Evolutionary conservation across 78 protist species (phyloP), one percentile per base, ranked within the genome.

Genomic region (Tieghemostelium lacteum): DNA sequence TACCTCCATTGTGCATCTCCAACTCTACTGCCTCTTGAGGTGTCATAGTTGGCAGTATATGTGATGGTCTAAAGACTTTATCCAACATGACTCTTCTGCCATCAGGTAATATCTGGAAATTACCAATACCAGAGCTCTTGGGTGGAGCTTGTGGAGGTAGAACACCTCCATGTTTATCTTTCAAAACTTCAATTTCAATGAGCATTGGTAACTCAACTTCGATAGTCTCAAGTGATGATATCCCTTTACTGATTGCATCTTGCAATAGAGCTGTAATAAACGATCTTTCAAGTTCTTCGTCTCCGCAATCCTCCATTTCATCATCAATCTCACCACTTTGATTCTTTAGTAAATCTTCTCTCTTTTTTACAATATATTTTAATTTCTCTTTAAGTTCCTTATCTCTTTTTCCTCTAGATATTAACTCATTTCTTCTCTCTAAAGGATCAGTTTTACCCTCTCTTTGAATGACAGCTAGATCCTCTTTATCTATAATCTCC

Each of bases 1-100:
- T 66, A 62, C 88, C 87, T 63, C 93, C 93, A 29, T 70, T 60
- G 19, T 42, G 80, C 76, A 87, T 87, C 19, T 87, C 87, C 39
- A 24, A 29, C 24, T 60, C 86, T 1, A 75, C 93, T 40, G 78
- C 85, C 39, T 87, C 70, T 24, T 87, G 74, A 7, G 86, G 85
- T 2, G 93, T 36, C 61, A 87, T 73, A 17, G 93, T 87, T 28
- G 93, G 93, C 4, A 87, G 83, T 6, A 67, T 87, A 42, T 75
- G 86, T 39, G 75, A 49, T 33, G 93, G 93, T 69, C 86, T 72
- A 49, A 87, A 87, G 3, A 87, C 93, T 14, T 37, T 26, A 58
- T 87, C 73, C 57, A 78, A 39, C 31, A 57, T 52, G 2, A 78
- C 31, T 37, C 71, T 70, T 31, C 88, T 22, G 0, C 88, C 88